Base-by-base conservation (phyloP, 2,329 filamentous ascomycete species). In the Penicillium occitanis region DNA sequence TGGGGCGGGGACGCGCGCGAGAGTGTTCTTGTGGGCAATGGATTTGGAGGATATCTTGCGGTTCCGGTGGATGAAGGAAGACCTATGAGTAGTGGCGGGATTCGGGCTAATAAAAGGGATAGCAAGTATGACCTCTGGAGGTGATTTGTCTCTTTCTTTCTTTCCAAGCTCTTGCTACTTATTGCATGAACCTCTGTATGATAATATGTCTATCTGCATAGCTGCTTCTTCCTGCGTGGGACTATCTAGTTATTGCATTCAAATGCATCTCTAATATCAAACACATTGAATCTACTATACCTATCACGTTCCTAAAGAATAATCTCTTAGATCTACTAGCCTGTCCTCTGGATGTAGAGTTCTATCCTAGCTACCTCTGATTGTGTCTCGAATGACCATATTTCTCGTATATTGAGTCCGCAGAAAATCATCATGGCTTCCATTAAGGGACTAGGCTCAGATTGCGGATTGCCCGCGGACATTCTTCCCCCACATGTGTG, bases 11-110 rank as follows among this genome's bases (percentile, higher is more conserved):
- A 87, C 62, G 83, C 85, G 5, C 78, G 88, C 37, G 86, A 84
- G 76, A 87, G 84, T 70, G 81, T 89, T 8, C 81, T 90, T n/a
- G 87, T 90, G 0, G 87, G 87, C 0, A 90, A 90, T 72, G 88
- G 88, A 1, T 88, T 88, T 68, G 88, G 88, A 33, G 88, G 88
- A 0, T 90, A 87, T 75, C 75, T 90, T 19, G 86, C 87, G 19
- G 83, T 90, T n/a, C 88, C 88, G 0, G 77, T 77, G 22, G 84
- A 85, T 11, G 82, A 84, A 60, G 74, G 72, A 30, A 71, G 76
- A 28, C 77, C 77, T 3, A 72, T 70, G 68, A 81, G 77, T 63
- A 77, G 75, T 60, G 70, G 73, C 7, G 74, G 71, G 10, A 33
- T 60, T 60, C 22, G 22, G 14, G 37, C 37, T 22, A 72, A 72